A percentile compares a stretch with the other conserved stretches of the same genome.
Evolutionary conservation across 2,329 filamentous ascomycete genomes (phyloP).

Genomic region (Ceratocystis papillata): DNA sequence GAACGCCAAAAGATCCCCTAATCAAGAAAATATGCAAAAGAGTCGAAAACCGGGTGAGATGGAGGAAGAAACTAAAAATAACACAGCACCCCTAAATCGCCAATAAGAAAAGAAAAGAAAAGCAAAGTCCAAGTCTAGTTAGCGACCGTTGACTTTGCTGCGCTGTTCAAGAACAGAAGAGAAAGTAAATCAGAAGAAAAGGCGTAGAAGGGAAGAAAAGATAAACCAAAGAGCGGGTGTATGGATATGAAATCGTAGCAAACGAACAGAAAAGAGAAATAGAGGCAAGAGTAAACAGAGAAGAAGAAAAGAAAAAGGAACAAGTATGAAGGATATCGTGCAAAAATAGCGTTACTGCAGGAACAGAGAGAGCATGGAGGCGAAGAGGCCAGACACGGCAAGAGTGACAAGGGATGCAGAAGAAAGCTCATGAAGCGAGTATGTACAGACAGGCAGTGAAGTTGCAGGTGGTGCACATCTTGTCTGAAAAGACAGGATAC

Average conservation of each 20-base stretch:
- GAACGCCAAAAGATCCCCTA: constrained; percentile 15
- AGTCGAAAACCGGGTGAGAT: constrained; percentile 10
- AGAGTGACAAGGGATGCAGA: not conserved
- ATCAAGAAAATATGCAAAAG: constrained; percentile 26
- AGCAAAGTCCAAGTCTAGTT: not conserved
- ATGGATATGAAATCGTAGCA: constrained; percentile 15
- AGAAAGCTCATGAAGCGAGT: not conserved
- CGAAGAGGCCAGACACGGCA: constrained; percentile 9
- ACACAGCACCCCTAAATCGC: not conserved
- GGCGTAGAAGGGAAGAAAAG: not conserved
- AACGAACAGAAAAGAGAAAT: constrained; percentile 13
- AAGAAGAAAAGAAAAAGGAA: constrained; percentile 14
- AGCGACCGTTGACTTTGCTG: not conserved
- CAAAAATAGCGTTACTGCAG: constrained; percentile 13
- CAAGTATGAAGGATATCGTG: constrained; percentile 21
- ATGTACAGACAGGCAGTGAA: not conserved
- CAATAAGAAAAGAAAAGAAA: constrained; percentile 6
- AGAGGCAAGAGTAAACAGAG: not conserved
- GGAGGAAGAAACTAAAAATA: not conserved
- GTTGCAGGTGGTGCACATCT: not conserved
- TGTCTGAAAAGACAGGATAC: no score
- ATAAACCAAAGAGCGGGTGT: constrained; percentile 11
- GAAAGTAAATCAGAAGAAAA: constrained; percentile 3
- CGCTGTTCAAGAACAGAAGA: not conserved
- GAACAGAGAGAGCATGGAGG: constrained; percentile 10